Evolutionary conservation across 257 asterid species (phyloP), one percentile per base, ranked within the genome.

Genomic region (Fraxinus cuspidata): DNA sequence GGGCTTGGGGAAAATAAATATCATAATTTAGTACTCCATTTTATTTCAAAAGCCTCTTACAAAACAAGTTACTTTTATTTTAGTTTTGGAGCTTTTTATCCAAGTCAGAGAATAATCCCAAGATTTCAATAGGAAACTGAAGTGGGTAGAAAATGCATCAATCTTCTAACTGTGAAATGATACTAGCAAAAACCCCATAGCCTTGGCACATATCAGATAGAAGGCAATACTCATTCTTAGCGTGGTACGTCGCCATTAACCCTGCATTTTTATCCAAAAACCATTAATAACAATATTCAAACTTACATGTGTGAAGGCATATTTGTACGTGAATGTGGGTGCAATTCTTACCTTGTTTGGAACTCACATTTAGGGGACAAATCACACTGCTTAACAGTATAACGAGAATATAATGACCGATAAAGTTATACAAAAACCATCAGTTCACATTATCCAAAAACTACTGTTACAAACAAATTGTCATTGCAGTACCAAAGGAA

Each of bases 201-300:
- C 99, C 99, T 78, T 93, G 96, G 90, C 91, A 87, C 96, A 95
- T 93, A 83, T 95, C 99, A 2, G 98, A 83, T 15, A 95, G 88
- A 72, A 93, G 96, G 89, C 99, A 95, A 71, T 92, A 92, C 89
- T 95, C 99, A 63, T 95, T 95, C 86, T 88, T 91, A 25, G 98
- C 98, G 87, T 95, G 99, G 87, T 93, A 95, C 28, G 99, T 95
- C 5, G 96, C 96, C 99, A 95, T 91, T 75, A 95, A 81, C 68
- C 99, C 99, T 95, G 96, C 89, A 79, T 47, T 51, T 77, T 66
- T 19, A 7, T 40, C 37, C 16, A 1, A 40, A 58, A 58, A 58
- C 15, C 69, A 27, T 25, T 21, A 60, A n/a, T 25, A 35, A 38
- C 25, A 69, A 44, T 58, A 66, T 74, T 80, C 71, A 10, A 34